phyloP scores from a whole-genome alignment of 257 asterid species.

The Echium plantagineum region DNA sequence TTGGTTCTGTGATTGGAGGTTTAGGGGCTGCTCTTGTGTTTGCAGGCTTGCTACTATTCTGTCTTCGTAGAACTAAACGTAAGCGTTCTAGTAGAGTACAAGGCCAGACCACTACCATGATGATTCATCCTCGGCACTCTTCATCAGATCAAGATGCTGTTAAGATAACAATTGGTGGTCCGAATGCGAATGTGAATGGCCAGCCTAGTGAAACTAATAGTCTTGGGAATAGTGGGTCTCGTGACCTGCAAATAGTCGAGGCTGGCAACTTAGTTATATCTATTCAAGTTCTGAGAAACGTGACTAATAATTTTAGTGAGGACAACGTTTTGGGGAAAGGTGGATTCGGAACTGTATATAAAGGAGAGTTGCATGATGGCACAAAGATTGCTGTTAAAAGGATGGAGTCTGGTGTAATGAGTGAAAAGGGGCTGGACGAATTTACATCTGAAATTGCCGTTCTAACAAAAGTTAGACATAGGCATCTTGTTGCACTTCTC shows the following conservation, averaged over 20 bases:
- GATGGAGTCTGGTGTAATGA: conserved; percentile 76
- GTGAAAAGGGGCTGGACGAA: conserved; percentile 71
- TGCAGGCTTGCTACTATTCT: conserved; percentile 39
- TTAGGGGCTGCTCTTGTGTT: conserved; percentile 29
- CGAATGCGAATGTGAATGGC: conserved; percentile 30
- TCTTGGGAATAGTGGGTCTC: conserved; percentile 42
- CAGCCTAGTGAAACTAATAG: conserved; percentile 45
- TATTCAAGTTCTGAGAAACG: conserved; percentile 53
- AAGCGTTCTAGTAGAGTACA: conserved; percentile 35
- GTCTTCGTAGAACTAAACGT: conserved; percentile 26
- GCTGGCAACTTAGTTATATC: conserved; percentile 63
- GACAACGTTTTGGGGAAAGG: conserved; percentile 60
- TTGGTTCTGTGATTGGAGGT: conserved; percentile 59
- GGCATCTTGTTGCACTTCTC: conserved; percentile 78
- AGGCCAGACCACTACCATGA: conserved; percentile 35
- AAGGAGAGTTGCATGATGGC: conserved; percentile 77
- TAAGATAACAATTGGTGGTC: conserved; percentile 54
- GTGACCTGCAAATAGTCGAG: conserved; percentile 63
- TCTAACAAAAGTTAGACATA: conserved; percentile 77
- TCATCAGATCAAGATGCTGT: conserved; percentile 60
- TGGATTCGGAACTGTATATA: conserved; percentile 83
- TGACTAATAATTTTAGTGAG: conserved; percentile 58
- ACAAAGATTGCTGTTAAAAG: conserved; percentile 76
- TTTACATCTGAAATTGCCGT: conserved; percentile 80
- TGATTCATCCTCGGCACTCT: conserved; percentile 72